Conservation (phyloP, 2,329 filamentous ascomycete genomes). For the Pestalotiopsis sp. region DNA sequence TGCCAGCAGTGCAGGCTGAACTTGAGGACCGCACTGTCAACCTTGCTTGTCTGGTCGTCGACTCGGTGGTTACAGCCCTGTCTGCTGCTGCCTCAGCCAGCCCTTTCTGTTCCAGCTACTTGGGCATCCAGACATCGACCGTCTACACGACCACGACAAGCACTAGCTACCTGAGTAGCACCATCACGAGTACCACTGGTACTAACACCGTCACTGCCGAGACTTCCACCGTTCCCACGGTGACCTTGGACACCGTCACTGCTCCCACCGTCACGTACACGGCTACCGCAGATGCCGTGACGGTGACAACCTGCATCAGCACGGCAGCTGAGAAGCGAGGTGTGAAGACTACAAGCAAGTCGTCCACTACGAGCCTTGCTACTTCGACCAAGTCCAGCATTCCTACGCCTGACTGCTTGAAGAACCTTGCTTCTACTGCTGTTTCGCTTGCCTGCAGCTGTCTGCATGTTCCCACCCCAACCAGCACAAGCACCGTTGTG, state of each 20-base stretch:
- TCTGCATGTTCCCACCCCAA: not conserved
- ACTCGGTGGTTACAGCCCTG: not conserved
- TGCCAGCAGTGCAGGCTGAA: constrained; percentile 1
- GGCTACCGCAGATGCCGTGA: constrained; percentile 6
- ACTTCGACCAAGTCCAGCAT: not conserved
- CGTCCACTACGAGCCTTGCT: not conserved
- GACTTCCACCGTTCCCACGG: not conserved
- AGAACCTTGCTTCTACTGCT: constrained; percentile 2
- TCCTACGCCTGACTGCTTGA: constrained; percentile 2
- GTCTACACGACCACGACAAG: not conserved
- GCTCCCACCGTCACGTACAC: constrained; percentile 4
- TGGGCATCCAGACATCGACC: constrained; percentile 5
- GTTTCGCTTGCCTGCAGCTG: not conserved
- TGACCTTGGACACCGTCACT: not conserved
- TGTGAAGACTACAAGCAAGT: not conserved
- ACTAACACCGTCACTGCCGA: constrained; percentile 1
- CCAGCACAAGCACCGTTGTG: constrained; percentile 6
- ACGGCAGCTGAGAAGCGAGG: not conserved
- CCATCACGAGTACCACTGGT: constrained; percentile 1
- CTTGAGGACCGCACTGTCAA: constrained; percentile 4
- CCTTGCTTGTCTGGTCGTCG: constrained; percentile 1
- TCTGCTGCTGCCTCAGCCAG: not conserved
- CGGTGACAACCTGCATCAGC: not conserved
- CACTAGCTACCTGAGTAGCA: not conserved
- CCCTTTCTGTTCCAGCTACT: constrained; percentile 3